Evolutionary conservation across 805 yeast genomes (phyloP), one percentile per base, ranked within the genome.

Genomic region (Cyberlindnera suaveolens): DNA sequence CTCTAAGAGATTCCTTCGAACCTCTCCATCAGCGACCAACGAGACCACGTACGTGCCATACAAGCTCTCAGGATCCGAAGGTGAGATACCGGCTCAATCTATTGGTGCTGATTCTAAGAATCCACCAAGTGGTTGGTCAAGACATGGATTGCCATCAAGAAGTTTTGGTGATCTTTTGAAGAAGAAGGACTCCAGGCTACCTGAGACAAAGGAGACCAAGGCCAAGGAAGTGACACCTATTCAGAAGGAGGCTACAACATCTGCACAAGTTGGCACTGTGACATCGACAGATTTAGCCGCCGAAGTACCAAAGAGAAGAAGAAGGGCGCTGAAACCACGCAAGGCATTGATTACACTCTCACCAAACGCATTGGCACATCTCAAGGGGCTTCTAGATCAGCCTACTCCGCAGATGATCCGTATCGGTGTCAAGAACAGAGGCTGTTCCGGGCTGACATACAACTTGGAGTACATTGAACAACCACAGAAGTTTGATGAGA

Each of bases 401-500:
- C 98, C 98, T 5, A 79, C 79, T 37, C 98, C 98, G 11, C 80
- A 91, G 66, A 71, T 88, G 57, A 87, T 93, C 38, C 75, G 97
- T 54, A 82, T 93, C 13, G 96, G 97, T 14, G 98, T 95, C n/a
- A 78, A 79, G 51, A 93, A 93, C 65, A 75, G 98, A 60, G 99
- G 99, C 5, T 93, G 99, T 63, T 91, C 98, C 0, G 99, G 99
- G 0, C 73, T 93, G 47, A 81, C 96, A 0, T 93, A 93, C 64
- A 83, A 89, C 63, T 68, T 93, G 49, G 96, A 89, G 60, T 93
- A 93, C 65, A 96, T 93, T 34, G 75, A 80, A 26, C 73, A 77
- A 60, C 91, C 97, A 8, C 96, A 90, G n/a, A 88, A 89, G 67
- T 93, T 91, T 57, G 99, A 93, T 64, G 99, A 93, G 66, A 71